Percentiles rank a stretch among this genome's conserved stretches.
Conservation (phyloP, 441 rosid genomes). For the Sinapis alba region DNA sequence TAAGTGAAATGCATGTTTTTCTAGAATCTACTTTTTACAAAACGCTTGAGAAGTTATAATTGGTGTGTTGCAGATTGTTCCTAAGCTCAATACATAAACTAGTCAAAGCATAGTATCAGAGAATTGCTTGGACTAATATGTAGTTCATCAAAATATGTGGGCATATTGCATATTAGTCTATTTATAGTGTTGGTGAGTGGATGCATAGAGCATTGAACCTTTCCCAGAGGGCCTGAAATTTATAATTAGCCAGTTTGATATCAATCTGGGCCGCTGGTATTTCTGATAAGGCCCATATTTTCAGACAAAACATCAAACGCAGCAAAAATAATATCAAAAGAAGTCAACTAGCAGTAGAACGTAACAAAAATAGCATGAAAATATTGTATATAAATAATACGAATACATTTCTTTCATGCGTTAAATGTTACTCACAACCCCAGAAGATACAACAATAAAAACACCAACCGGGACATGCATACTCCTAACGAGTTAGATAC, state of each 20-base stretch:
- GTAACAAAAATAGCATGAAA: not conserved
- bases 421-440: not conserved
- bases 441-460: slow-evolving; percentile 1
- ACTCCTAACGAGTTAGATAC: not conserved
- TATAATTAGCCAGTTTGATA: not conserved
- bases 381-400: not conserved
- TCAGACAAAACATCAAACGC: not conserved
- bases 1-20: not conserved
- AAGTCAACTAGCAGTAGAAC: not conserved
- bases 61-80: not conserved
- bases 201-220: not conserved
- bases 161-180: not conserved
- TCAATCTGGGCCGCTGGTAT: not conserved
- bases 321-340: not conserved
- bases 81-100: not conserved
- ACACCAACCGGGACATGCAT: slow-evolving; percentile 2
- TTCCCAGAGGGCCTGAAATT: not conserved
- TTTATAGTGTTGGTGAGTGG: not conserved
- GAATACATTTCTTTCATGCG: not conserved
- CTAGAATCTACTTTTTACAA: not conserved
- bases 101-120: not conserved
- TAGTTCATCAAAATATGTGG: not conserved
- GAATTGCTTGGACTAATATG: not conserved
- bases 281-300: not conserved
- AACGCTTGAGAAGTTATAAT: not conserved